phyloP scores from a whole-genome alignment of 1,284 basidiomycete species.

The Cystobasidium pallidum region DNA sequence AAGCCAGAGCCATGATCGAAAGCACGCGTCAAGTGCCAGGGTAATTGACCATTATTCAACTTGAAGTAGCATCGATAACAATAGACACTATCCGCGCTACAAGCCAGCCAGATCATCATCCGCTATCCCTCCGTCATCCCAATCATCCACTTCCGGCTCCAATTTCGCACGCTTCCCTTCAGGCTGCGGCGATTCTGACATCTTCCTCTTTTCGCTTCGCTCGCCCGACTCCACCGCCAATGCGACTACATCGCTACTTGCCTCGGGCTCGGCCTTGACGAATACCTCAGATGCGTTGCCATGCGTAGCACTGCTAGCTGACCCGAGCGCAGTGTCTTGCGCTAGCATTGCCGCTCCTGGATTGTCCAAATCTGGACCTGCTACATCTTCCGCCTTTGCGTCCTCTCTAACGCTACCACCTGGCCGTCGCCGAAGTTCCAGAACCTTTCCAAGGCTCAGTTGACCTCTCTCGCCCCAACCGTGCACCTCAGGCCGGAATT shows the following conservation, averaged over 20 bases:
- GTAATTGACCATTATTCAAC: too few relatives aligned
- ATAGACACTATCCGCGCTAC: too few relatives aligned
- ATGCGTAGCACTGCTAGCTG: background rate
- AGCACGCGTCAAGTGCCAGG: background rate
- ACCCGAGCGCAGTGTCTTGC: background rate
- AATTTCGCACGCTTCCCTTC: constrained; percentile 24
- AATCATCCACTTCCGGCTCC: constrained; percentile 30
- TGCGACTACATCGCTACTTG: background rate
- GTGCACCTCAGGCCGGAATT: constrained; percentile 75
- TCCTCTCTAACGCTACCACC: constrained; percentile 1
- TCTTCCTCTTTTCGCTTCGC: constrained; percentile 11
- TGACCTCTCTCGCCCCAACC: constrained; percentile 75
- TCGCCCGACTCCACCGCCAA: background rate
- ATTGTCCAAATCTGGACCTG: too few relatives aligned
- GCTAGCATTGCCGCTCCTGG: background rate
- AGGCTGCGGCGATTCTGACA: background rate
- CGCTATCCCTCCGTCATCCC: constrained; percentile 31
- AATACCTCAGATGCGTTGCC: background rate
- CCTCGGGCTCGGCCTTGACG: constrained; percentile 18
- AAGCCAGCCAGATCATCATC: constrained; percentile 31
- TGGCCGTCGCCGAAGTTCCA: constrained; percentile 60
- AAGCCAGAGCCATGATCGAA: background rate
- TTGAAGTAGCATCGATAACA: too few relatives aligned
- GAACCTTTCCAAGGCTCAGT: constrained; percentile 66
- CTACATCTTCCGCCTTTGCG: background rate